Percentiles rank a stretch among this genome's conserved stretches.
Evolutionary conservation across 768 basidiomycete species (phyloP).

Genomic region (Daedaleopsis sinensis): DNA sequence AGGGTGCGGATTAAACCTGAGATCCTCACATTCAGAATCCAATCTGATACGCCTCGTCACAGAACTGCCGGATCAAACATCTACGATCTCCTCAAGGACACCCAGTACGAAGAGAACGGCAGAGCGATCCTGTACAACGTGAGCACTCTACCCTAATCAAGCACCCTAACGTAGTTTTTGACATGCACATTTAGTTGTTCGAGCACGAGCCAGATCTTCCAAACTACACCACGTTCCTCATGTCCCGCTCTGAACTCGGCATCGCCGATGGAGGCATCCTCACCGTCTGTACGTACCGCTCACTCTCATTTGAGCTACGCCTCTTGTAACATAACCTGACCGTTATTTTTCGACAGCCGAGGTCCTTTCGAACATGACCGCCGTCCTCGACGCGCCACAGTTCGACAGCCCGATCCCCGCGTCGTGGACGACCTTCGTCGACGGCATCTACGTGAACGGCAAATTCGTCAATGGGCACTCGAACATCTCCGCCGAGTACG

Average conservation of each 20-base stretch:
- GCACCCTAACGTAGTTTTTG: too few species aligned
- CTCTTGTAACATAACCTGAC: too few species aligned
- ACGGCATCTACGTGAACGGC: constrained; percentile 24
- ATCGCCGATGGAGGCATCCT: constrained; percentile 13
- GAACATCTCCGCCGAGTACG: background rate
- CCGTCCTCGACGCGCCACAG: constrained; percentile 4
- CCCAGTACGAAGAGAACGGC: constrained; percentile 5
- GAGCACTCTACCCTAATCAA: background rate
- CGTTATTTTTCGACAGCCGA: background rate
- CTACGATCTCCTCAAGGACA: background rate
- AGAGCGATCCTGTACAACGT: constrained; percentile 12
- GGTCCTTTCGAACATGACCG: constrained; percentile 10
- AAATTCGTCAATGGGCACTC: constrained; percentile 8
- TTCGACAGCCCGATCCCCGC: background rate
- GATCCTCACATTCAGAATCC: too few species aligned
- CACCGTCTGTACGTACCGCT: constrained; percentile 10
- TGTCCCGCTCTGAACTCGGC: constrained; percentile 12
- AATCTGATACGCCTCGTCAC: background rate
- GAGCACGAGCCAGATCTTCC: constrained; percentile 9
- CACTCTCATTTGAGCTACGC: background rate
- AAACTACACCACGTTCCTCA: constrained; percentile 8
- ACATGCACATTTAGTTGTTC: constrained; percentile 14
- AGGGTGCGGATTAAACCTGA: too few species aligned
- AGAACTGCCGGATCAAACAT: background rate
- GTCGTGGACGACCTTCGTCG: constrained; percentile 17